A percentile compares a stretch with the other conserved stretches of the same genome.
phyloP scores from a whole-genome alignment of 2,329 filamentous ascomycete genomes.

The Colletotrichum costaricense region DNA sequence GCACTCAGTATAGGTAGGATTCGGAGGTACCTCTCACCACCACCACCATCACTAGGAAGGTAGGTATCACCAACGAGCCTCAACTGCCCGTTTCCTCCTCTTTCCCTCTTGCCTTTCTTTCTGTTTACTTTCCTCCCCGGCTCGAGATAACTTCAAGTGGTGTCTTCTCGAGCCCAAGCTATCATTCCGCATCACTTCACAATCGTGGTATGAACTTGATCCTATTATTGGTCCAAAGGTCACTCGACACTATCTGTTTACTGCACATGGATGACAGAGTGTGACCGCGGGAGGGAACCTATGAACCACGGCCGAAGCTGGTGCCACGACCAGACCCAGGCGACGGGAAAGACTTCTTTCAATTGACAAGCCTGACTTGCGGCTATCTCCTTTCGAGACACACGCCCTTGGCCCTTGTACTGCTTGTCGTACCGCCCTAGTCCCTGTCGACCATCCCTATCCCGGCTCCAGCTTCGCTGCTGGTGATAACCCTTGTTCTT shows the following conservation, averaged over 20 bases:
- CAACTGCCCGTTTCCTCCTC: background rate
- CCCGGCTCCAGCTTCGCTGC: constrained; percentile 12
- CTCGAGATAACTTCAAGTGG: background rate
- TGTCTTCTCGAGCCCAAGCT: background rate
- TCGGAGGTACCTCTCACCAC: background rate
- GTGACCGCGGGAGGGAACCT: background rate
- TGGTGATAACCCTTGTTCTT: constrained; percentile 8
- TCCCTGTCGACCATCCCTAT: constrained; percentile 4
- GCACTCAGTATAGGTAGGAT: no score
- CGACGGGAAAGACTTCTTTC: constrained; percentile 18
- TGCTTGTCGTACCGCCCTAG: background rate
- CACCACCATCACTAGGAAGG: background rate
- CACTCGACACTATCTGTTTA: background rate
- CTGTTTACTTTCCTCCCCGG: background rate
- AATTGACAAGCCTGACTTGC: constrained; percentile 17
- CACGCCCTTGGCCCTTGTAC: constrained; percentile 9
- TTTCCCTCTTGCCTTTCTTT: background rate
- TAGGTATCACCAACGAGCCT: background rate
- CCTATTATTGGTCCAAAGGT: no score
- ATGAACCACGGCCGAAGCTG: background rate
- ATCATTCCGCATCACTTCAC: background rate
- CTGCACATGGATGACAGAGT: background rate
- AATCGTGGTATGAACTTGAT: background rate
- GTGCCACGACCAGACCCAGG: constrained; percentile 1
- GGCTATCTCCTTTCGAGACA: constrained; percentile 21